These are phyloP conservation scores for Furcasterigmium furcatum DNA, from an alignment of 2,329 filamentous ascomycete genomes.

Conservation along the genomic window DNA sequence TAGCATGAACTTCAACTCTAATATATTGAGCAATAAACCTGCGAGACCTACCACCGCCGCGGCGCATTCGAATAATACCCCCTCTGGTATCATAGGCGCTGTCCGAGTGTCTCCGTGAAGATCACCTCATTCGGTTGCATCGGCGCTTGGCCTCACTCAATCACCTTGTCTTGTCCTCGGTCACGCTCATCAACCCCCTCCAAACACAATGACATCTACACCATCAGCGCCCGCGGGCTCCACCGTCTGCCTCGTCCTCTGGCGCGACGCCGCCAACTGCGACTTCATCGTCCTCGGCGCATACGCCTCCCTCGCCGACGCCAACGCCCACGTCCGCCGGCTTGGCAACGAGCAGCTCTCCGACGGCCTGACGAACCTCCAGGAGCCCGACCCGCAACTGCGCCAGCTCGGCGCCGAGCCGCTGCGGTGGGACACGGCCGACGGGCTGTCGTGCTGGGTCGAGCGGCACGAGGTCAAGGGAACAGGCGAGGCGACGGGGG, in stretches of 20 bases:
- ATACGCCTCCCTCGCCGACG: conserved; percentile 28
- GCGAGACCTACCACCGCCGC: too few relatives aligned
- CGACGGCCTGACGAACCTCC: conserved; percentile 3
- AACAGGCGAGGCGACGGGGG: conserved; percentile 13
- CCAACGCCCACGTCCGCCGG: conserved; percentile 27
- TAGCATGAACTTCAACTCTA: too few relatives aligned
- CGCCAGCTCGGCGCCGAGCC: conserved; percentile 18
- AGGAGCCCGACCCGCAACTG: background rate
- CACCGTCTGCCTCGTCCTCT: conserved; percentile 26
- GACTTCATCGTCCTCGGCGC: conserved; percentile 20
- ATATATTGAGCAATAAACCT: too few relatives aligned
- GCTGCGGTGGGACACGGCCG: conserved; percentile 28
- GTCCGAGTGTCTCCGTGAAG: too few relatives aligned
- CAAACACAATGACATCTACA: background rate
- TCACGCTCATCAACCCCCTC: too few relatives aligned
- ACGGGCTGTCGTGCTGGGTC: conserved; percentile 32
- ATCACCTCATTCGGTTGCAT: too few relatives aligned
- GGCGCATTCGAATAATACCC: too few relatives aligned
- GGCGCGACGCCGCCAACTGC: conserved; percentile 19
- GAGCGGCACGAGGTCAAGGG: conserved; percentile 26
- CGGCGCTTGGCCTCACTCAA: too few relatives aligned
- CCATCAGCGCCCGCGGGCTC: background rate
- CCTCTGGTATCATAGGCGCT: too few relatives aligned
- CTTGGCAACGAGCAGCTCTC: conserved; percentile 22
- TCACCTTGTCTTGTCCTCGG: too few relatives aligned